Percentiles rank a stretch among this genome's conserved stretches.
These are phyloP conservation scores for Phascolomyces articulosus DNA, from an alignment of 371 early-diverging fungal genomes.

Conservation along the genomic window DNA sequence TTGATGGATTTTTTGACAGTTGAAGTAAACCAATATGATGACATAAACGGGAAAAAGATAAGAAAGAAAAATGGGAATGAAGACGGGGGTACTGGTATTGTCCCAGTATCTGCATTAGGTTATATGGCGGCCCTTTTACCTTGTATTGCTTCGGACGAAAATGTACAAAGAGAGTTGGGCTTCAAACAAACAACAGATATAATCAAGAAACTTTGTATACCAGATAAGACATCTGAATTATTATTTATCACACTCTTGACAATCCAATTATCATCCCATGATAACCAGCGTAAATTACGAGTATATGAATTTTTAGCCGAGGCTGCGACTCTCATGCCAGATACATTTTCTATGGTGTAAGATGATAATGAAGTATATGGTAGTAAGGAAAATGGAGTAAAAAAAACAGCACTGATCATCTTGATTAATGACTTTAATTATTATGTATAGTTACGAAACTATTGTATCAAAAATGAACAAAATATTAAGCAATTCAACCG, in stretches of 20 bases:
- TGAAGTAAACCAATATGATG: conserved; percentile 30
- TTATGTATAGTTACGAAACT: conserved; percentile 58
- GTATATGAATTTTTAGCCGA: conserved; percentile 82
- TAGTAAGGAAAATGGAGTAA: too few species aligned
- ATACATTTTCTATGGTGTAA: conserved; percentile 76
- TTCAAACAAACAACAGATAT: conserved; percentile 23
- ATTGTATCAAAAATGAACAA: conserved; percentile 75
- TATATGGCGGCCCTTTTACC: conserved; percentile 75
- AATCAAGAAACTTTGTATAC: neutral
- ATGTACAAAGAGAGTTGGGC: conserved; percentile 17
- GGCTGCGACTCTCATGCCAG: conserved; percentile 71
- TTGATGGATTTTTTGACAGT: conserved; percentile 71
- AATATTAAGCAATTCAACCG: conserved; percentile 63
- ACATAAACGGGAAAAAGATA: neutral
- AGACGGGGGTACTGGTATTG: too few species aligned
- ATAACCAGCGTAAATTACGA: conserved; percentile 5
- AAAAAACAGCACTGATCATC: too few species aligned
- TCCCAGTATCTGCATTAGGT: conserved; percentile 64
- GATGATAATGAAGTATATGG: too few species aligned
- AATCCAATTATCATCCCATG: neutral
- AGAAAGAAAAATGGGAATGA: conserved; percentile 10
- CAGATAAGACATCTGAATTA: conserved; percentile 47
- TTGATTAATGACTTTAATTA: too few species aligned
- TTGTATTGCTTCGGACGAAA: neutral
- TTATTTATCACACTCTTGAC: conserved; percentile 40